Evolutionary conservation across 2,329 filamentous ascomycete genomes (phyloP), one percentile per base, ranked within the genome.

Genomic region (Colletotrichum zoysiae): DNA sequence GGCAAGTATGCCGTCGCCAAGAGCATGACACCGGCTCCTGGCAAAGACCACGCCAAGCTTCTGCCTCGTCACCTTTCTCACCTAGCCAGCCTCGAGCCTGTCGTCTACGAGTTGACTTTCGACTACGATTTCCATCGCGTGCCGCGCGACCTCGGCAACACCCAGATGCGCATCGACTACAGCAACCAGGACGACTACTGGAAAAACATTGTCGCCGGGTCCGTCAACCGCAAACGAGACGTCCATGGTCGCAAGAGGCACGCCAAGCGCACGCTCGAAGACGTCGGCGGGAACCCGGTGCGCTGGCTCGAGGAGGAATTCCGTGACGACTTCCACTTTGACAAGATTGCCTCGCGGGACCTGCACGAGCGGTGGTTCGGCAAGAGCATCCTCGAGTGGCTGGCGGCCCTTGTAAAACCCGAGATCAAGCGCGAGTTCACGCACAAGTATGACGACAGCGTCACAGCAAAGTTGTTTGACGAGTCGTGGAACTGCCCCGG

Each of bases 301-400:
- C 76, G 80, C 23, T 83, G 79, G 81, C 78, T 84, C 2, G 81
- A 84, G 69, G 79, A 82, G 2, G 80, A 80, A 70, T 83, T 74
- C 73, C 76, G 81, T 0, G 78, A 83, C 33, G 81, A 80, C 73
- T 69, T 71, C 26, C 78, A 82, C 61, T 74, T 74, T 61, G 76
- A 76, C 8, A 76, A 67, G 5, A 53, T 82, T 16, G 65, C 68
- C 26, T 70, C 55, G 38, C 71, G 73, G 3, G 78, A 83, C 12
- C 70, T 83, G 0, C 77, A 83, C 65, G 76, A 81, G 72, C 78
- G 40, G 40, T 42, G 40, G 40, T 42, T 42, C 14, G 40, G 40
- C 40, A 42, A 42, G 40, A 42, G 40, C 40, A 16, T 42, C 12
- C 40, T 42, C 40, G 40, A 42, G 40, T 42, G 40, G 40, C 5